A percentile compares a stretch with the other conserved stretches of the same genome.
Evolutionary conservation across 257 asterid genomes (phyloP).

Genomic region (Przewalskia tangutica): DNA sequence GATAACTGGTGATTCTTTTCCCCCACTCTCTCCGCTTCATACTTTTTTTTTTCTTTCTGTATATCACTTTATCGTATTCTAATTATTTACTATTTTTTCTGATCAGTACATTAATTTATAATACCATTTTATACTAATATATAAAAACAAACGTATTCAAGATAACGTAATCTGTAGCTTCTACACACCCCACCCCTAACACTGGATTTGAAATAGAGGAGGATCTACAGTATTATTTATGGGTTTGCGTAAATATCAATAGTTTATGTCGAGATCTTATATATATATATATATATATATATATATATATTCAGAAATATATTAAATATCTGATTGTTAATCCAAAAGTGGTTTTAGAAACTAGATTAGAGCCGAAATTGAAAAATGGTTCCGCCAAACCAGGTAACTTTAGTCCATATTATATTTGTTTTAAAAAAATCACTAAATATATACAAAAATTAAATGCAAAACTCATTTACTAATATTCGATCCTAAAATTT

Average conservation of each 20-base stretch:
- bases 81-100: background rate
- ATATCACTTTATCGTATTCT: background rate
- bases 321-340: too few species aligned
- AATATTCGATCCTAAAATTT: background rate
- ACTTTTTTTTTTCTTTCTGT: background rate
- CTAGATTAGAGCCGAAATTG: background rate
- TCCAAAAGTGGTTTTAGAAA: too few species aligned
- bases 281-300: too few species aligned
- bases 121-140: slow-evolving; percentile 13
- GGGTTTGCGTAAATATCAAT: too few species aligned
- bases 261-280: too few species aligned
- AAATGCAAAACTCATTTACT: background rate
- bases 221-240: background rate
- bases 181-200: background rate
- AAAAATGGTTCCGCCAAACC: too few species aligned
- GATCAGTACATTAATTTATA: slow-evolving; percentile 2
- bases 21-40: slow-evolving; percentile 68
- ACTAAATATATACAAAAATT: background rate
- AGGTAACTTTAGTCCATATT: background rate
- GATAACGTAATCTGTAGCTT: background rate
- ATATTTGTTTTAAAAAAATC: too few species aligned
- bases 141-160: slow-evolving; percentile 11
- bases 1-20: slow-evolving; percentile 40
- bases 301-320: too few species aligned
- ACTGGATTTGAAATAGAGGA: background rate